Evolutionary conservation across 1,284 basidiomycete species (phyloP), one percentile per base, ranked within the genome.

Genomic region (Albatrellus sp.): DNA sequence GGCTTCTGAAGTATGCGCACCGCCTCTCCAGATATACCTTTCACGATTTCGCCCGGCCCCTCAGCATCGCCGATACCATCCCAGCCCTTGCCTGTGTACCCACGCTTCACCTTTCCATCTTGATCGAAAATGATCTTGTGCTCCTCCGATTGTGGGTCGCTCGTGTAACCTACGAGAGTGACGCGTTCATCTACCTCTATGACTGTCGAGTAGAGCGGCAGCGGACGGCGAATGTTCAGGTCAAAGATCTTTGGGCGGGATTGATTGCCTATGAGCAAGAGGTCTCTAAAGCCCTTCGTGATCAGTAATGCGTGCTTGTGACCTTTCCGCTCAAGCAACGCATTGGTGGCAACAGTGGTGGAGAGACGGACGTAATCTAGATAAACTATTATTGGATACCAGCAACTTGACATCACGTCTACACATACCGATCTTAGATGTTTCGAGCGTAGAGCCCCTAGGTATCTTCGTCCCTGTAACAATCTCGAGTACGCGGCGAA

Each of bases 291-390:
- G 0, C 90, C 93, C 52, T 81, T 80, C 0, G 93, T 97, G 57
- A 93, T 96, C 14, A 98, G 65, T 17, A 98, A 69, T 0, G 91
- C 94, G 49, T 96, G 90, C 51, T 81, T 80, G 55, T 90, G 81
- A 0, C 94, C 94, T 59, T 92, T 93, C 33, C 94, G 80, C 59
- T 98, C 94, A 5, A 98, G 73, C 0, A 98, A 72, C 0, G 94
- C 93, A 55, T 98, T 98, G 13, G 94, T 98, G 0, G 90, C 94
- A 2, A 98, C 91, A 0, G 94, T 98, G 0, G 94, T 98, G 0
- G 88, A 91, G 2, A 97, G 69, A 13, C 92, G 77, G 50, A 96
- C 91, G 58, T 90, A 92, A 54, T 94, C 91, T 91, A 37, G 34
- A 35, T 5, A 9, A 3, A 35, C 34, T 4, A 35, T 17, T 3